These are phyloP conservation scores for Chlamydomonas sp. DNA, from an alignment of 139 green algal species.

Conservation along the genomic window DNA sequence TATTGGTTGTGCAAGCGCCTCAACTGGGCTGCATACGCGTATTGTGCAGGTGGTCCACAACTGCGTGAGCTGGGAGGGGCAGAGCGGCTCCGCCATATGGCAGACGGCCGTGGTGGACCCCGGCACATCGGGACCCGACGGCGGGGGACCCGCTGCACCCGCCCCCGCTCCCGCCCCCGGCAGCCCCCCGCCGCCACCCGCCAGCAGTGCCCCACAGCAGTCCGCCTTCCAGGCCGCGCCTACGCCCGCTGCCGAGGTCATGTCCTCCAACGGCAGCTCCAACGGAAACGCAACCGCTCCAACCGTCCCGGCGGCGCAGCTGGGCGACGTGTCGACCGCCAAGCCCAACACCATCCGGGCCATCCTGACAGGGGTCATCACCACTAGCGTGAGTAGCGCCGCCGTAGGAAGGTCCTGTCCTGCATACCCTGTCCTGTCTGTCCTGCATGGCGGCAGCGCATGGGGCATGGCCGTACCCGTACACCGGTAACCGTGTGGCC, in stretches of 20 bases:
- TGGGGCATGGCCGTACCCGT: not conserved
- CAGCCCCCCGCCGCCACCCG: not conserved
- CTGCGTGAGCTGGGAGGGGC: slow-evolving; percentile 27
- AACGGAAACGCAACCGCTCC: not conserved
- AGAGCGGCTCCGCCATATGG: slow-evolving; percentile 34
- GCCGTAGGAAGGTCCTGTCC: not conserved
- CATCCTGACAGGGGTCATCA: slow-evolving; percentile 5
- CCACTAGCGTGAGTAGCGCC: not conserved
- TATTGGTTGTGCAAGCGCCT: no score
- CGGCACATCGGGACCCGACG: not conserved
- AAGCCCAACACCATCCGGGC: slow-evolving; percentile 28
- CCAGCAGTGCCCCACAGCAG: not conserved
- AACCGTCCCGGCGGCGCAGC: no score
- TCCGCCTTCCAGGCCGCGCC: not conserved
- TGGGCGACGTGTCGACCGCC: not conserved
- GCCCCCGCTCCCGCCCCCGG: not conserved
- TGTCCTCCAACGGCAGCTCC: not conserved
- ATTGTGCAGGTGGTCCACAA: slow-evolving; percentile 20
- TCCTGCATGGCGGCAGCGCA: not conserved
- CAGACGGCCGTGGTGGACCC: not conserved
- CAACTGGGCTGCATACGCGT: no score
- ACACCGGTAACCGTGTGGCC: no score
- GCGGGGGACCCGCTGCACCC: not conserved
- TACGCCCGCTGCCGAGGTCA: no score
- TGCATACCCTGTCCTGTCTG: no score